These are phyloP conservation scores for Rhodosporidiobolus sp. DNA, from an alignment of 768 basidiomycete genomes.

Conservation along the genomic window DNA sequence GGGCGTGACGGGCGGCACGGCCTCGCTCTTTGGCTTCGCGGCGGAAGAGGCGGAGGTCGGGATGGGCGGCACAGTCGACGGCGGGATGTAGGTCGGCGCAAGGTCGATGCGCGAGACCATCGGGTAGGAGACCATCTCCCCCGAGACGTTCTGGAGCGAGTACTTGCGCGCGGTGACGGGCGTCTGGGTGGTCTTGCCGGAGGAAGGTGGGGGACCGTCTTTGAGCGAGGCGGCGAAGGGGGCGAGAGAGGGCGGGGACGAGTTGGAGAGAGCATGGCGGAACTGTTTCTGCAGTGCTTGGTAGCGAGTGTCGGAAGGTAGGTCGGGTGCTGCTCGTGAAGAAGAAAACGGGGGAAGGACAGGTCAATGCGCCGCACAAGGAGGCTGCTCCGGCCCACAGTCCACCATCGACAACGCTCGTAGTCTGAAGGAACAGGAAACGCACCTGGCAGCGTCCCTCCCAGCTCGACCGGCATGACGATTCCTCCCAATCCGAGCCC, in stretches of 20 bases:
- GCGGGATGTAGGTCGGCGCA: slow-evolving; percentile 18
- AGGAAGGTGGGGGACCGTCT: not conserved
- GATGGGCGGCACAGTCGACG: not conserved
- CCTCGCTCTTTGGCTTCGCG: not conserved
- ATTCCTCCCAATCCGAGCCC: slow-evolving; percentile 26
- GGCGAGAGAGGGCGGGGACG: slow-evolving; percentile 24
- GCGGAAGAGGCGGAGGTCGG: no score
- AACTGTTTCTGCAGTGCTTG: not conserved
- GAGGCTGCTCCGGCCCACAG: no score
- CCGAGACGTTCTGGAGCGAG: slow-evolving; percentile 15
- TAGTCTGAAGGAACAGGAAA: no score
- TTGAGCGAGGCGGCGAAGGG: slow-evolving; percentile 15
- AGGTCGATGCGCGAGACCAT: slow-evolving; percentile 24
- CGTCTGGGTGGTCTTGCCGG: not conserved
- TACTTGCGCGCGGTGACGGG: slow-evolving; percentile 3
- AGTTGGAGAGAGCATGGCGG: slow-evolving; percentile 13
- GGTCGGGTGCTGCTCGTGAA: not conserved
- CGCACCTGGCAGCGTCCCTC: not conserved
- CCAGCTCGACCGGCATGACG: slow-evolving; percentile 17
- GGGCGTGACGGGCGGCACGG: not conserved
- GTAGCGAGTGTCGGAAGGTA: slow-evolving; percentile 1
- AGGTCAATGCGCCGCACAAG: no score
- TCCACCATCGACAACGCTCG: no score
- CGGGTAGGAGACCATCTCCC: slow-evolving; percentile 32
- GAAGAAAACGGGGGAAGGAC: not conserved